Evolutionary conservation across 805 yeast species (phyloP).

Genomic region (Saccharomyces mikatae): DNA sequence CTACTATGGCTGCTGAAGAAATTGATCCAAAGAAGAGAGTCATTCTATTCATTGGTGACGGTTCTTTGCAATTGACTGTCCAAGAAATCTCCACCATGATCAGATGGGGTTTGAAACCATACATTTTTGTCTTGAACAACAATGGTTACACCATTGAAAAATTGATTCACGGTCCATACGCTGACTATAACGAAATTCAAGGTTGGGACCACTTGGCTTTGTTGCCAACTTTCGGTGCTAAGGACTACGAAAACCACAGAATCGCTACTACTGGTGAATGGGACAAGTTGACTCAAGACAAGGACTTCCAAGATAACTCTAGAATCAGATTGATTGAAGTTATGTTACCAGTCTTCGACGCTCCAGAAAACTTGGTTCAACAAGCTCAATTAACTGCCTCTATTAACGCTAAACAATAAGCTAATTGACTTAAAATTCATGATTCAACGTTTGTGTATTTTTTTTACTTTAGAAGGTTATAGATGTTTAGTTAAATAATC

Average conservation of each 20-base stretch:
- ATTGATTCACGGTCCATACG: slow-evolving; percentile 57
- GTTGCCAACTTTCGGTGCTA: slow-evolving; percentile 41
- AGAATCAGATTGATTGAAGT: slow-evolving; percentile 59
- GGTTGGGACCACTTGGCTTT: slow-evolving; percentile 54
- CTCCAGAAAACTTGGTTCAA: slow-evolving; percentile 52
- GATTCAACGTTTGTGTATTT: background rate
- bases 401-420: slow-evolving; percentile 31
- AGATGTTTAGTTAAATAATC: background rate
- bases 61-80: slow-evolving; percentile 62
- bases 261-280: slow-evolving; percentile 51
- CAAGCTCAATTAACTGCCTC: slow-evolving; percentile 56
- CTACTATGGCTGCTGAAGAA: slow-evolving; percentile 56
- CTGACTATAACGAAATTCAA: slow-evolving; percentile 55
- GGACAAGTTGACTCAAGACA: slow-evolving; percentile 39
- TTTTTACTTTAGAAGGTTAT: background rate
- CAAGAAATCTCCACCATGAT: slow-evolving; percentile 62
- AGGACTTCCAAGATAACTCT: slow-evolving; percentile 43
- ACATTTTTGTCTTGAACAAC: slow-evolving; percentile 59
- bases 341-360: slow-evolving; percentile 61
- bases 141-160: slow-evolving; percentile 66
- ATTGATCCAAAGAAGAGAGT: slow-evolving; percentile 50
- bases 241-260: slow-evolving; percentile 43
- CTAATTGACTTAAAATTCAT: background rate
- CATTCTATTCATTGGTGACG: slow-evolving; percentile 60
- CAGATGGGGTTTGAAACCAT: slow-evolving; percentile 55